Conservation (phyloP, 495 filamentous ascomycete species). For the Penicillium cosmopolitanum region DNA sequence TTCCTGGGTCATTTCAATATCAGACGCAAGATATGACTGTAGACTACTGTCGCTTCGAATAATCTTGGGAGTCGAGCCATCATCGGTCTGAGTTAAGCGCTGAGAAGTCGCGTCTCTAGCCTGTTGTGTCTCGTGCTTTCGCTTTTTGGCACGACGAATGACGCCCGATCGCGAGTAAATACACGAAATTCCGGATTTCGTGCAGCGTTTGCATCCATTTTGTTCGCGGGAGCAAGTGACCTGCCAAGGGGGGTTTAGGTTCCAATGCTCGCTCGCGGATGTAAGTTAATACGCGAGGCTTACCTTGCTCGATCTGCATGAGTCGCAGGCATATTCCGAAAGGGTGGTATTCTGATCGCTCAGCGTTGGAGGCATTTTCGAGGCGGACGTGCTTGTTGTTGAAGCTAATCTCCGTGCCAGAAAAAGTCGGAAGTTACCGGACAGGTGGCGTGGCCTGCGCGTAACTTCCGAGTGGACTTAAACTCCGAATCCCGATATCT, state of each 20-base stretch:
- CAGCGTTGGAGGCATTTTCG: background rate
- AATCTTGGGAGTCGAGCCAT: background rate
- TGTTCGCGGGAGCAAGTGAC: background rate
- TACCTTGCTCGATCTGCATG: background rate
- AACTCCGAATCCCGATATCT: background rate
- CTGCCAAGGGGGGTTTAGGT: background rate
- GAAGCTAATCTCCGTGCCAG: background rate
- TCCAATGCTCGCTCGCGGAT: background rate
- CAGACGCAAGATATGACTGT: background rate
- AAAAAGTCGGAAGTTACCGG: background rate
- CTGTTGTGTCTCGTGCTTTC: background rate
- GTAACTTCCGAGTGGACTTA: background rate
- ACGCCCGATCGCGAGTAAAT: background rate
- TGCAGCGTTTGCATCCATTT: background rate
- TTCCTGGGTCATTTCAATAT: background rate
- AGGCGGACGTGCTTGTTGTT: background rate
- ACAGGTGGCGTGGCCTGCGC: background rate
- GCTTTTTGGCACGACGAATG: background rate
- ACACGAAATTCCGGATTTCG: background rate
- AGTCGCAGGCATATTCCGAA: background rate
- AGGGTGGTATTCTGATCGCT: background rate
- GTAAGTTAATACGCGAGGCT: background rate
- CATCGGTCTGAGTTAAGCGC: background rate
- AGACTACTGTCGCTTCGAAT: background rate
- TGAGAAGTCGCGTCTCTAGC: background rate